These are phyloP conservation scores for Mollisiaceae sp. DNA, from an alignment of 2,329 filamentous ascomycete species.

Conservation along the genomic window DNA sequence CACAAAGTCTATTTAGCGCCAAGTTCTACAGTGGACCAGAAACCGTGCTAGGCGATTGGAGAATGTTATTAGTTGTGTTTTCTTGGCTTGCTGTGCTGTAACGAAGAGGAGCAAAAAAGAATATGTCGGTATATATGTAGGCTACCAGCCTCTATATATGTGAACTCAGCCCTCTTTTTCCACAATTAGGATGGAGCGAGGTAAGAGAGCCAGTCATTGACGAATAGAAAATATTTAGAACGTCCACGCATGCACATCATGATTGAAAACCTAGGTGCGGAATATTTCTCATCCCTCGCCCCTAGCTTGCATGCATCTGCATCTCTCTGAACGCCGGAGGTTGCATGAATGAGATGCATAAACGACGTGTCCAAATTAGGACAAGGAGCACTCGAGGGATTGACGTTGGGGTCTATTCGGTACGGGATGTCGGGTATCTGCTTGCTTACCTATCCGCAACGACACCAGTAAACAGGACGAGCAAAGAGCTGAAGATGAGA, in stretches of 20 bases:
- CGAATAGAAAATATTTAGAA: background rate
- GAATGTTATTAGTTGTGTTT: background rate
- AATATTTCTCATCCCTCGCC: background rate
- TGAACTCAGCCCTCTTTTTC: constrained; percentile 1
- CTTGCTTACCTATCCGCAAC: background rate
- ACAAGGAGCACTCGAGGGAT: background rate
- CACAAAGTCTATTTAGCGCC: background rate
- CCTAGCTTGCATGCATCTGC: no score
- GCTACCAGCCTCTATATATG: background rate
- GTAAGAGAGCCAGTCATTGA: background rate
- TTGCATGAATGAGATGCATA: background rate
- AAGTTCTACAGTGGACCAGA: constrained; percentile 4
- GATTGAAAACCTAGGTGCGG: background rate
- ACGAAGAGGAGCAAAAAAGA: no score
- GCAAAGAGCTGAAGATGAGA: background rate
- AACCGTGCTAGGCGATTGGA: background rate
- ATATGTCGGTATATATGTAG: no score
- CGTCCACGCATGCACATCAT: background rate
- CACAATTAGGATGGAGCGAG: background rate
- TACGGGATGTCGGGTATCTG: background rate
- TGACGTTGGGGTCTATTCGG: background rate
- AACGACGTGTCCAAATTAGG: background rate
- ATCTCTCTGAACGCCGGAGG: background rate
- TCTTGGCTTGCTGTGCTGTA: background rate
- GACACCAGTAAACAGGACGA: background rate